phyloP scores from a whole-genome alignment of 305 asterid species.

The Fraxinus greggii region DNA sequence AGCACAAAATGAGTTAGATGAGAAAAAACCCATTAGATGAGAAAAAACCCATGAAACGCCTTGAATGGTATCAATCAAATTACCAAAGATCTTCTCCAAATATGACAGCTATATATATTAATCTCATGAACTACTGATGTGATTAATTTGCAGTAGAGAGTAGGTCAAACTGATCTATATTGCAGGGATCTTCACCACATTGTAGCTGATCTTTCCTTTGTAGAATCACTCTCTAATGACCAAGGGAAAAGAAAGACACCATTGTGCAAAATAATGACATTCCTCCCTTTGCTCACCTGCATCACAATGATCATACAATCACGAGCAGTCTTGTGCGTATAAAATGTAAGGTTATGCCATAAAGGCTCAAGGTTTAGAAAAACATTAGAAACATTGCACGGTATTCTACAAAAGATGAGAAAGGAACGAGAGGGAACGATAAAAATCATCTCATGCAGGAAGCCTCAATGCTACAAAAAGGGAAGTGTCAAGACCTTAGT shows the following conservation, averaged over 20 bases:
- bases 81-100: background rate
- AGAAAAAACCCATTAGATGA: background rate
- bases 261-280: background rate
- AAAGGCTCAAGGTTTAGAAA: background rate
- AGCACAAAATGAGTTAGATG: background rate
- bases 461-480: background rate
- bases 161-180: background rate
- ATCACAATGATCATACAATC: background rate
- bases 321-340: background rate
- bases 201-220: no score
- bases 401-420: background rate
- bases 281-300: background rate
- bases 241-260: background rate
- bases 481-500: background rate
- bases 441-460: background rate
- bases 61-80: background rate
- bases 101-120: background rate
- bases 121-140: background rate
- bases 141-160: background rate
- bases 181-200: background rate
- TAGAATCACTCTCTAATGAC: background rate
- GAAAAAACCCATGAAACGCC: background rate
- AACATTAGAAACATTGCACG: background rate
- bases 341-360: background rate
- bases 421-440: background rate